These are phyloP conservation scores for Yamadazyma taylorii DNA, from an alignment of 1,139 yeast genomes.

Conservation along the genomic window DNA sequence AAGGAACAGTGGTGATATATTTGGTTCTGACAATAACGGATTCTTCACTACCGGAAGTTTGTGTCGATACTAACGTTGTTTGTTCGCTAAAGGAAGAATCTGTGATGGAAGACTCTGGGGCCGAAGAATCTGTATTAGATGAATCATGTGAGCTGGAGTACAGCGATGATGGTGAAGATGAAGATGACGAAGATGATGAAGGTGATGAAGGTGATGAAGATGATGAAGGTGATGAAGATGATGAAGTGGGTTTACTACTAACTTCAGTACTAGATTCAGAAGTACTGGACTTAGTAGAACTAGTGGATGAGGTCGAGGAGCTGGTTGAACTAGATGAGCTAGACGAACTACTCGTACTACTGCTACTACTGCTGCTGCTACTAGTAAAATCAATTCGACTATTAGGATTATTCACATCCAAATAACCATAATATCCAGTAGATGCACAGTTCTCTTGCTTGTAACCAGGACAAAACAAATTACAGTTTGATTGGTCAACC, in stretches of 20 bases:
- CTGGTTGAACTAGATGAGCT: conserved; percentile 4
- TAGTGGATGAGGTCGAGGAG: conserved; percentile 3
- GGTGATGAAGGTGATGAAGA: no score
- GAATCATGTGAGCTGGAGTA: no score
- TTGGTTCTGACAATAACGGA: conserved; percentile 24
- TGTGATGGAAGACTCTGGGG: background rate
- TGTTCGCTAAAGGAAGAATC: conserved; percentile 2
- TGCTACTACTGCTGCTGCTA: background rate
- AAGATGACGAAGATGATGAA: no score
- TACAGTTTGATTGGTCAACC: conserved; percentile 37
- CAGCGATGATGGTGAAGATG: no score
- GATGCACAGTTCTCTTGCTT: conserved; percentile 35
- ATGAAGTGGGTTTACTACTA: background rate
- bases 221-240: no score
- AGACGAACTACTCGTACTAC: conserved; percentile 5
- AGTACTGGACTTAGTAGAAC: conserved; percentile 6
- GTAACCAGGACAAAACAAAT: conserved; percentile 52
- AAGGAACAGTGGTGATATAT: conserved; percentile 17
- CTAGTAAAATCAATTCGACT: background rate
- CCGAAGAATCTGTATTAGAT: no score
- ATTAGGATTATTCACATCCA: conserved; percentile 26
- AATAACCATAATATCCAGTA: conserved; percentile 34
- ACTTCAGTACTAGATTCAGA: background rate
- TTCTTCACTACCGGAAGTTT: conserved; percentile 27
- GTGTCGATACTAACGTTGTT: conserved; percentile 24